phyloP scores from a whole-genome alignment of 352 stramenopile species.

The Saprolegnia parasitica region DNA sequence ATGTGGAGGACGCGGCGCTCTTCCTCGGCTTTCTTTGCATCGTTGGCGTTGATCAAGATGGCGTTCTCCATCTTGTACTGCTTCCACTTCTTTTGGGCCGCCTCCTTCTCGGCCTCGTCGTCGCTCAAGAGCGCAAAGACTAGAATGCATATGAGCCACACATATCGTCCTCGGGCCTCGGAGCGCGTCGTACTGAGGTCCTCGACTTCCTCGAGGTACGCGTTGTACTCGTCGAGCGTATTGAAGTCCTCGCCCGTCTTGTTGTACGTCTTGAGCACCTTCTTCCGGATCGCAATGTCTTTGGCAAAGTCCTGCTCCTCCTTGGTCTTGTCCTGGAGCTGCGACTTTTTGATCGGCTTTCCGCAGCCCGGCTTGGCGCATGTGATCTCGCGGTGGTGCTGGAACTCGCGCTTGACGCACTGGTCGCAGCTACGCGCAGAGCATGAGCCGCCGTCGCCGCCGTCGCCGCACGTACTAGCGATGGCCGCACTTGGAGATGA shows the following conservation, averaged over 20 bases:
- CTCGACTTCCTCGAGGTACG: conserved; percentile 80
- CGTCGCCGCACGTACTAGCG: conserved; percentile 60
- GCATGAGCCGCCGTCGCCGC: not conserved
- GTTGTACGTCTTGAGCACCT: conserved; percentile 87
- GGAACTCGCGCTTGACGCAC: conserved; percentile 85
- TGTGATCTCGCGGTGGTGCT: conserved; percentile 81
- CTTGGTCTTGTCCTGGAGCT: conserved; percentile 85
- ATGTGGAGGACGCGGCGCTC: conserved; percentile 80
- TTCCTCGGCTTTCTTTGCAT: conserved; percentile 81
- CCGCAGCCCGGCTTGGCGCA: conserved; percentile 57
- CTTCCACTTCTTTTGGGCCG: conserved; percentile 80
- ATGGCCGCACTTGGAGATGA: conserved; percentile 87
- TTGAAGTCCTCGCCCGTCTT: conserved; percentile 85
- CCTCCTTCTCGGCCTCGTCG: conserved; percentile 60
- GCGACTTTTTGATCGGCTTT: conserved; percentile 85
- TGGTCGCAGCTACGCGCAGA: conserved; percentile 56
- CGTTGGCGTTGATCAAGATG: conserved; percentile 78
- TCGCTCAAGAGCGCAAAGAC: conserved; percentile 84
- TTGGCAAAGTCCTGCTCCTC: conserved; percentile 85
- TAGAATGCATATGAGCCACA: conserved; percentile 32
- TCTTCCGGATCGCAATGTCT: conserved; percentile 82
- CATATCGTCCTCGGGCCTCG: too few relatives aligned
- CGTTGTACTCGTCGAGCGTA: conserved; percentile 82
- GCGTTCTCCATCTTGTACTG: conserved; percentile 78
- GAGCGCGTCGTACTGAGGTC: conserved; percentile 66